Conservation (phyloP, 2,329 filamentous ascomycete species). For the Macroventuria anomochaeta region DNA sequence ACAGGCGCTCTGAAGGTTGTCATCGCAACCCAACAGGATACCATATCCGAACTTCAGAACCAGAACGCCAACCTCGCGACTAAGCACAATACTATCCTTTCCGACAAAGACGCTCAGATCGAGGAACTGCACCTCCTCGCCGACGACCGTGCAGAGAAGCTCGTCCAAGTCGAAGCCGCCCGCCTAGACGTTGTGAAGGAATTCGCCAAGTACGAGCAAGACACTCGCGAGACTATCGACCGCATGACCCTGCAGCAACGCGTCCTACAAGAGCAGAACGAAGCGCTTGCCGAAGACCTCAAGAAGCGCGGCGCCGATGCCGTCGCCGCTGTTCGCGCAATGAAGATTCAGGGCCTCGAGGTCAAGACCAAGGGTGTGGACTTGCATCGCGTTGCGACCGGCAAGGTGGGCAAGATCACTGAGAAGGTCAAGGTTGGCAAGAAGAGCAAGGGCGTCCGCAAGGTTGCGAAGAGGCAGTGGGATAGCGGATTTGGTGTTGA, state of each 20-base stretch:
- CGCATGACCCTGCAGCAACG: slow-evolving; percentile 37
- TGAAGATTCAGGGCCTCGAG: slow-evolving; percentile 43
- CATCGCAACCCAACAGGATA: slow-evolving; percentile 48
- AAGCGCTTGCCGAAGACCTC: slow-evolving; percentile 34
- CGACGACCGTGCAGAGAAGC: slow-evolving; percentile 40
- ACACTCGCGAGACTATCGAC: slow-evolving; percentile 42
- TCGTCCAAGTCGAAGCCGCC: slow-evolving; percentile 40
- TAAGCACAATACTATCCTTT: slow-evolving; percentile 36
- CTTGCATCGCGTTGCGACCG: slow-evolving; percentile 36
- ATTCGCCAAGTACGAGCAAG: slow-evolving; percentile 37
- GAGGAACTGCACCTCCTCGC: slow-evolving; percentile 45
- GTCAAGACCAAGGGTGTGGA: slow-evolving; percentile 36
- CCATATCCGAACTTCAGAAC: slow-evolving; percentile 46
- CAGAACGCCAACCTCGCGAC: slow-evolving; percentile 28
- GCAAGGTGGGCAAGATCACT: slow-evolving; percentile 40
- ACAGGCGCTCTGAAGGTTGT: slow-evolving; percentile 46
- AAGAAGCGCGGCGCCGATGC: slow-evolving; percentile 40
- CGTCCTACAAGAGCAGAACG: slow-evolving; percentile 39
- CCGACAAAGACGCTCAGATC: slow-evolving; percentile 39
- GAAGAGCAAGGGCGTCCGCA: slow-evolving; percentile 37
- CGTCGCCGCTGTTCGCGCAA: slow-evolving; percentile 39
- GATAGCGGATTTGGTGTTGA: slow-evolving; percentile 46
- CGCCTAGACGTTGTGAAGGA: slow-evolving; percentile 43
- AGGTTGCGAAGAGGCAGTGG: slow-evolving; percentile 36
- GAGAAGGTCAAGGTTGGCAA: slow-evolving; percentile 44